Percentiles rank a stretch among this genome's conserved stretches.
Evolutionary conservation across 139 green algal genomes (phyloP).

Genomic region (Chlorella sp.): DNA sequence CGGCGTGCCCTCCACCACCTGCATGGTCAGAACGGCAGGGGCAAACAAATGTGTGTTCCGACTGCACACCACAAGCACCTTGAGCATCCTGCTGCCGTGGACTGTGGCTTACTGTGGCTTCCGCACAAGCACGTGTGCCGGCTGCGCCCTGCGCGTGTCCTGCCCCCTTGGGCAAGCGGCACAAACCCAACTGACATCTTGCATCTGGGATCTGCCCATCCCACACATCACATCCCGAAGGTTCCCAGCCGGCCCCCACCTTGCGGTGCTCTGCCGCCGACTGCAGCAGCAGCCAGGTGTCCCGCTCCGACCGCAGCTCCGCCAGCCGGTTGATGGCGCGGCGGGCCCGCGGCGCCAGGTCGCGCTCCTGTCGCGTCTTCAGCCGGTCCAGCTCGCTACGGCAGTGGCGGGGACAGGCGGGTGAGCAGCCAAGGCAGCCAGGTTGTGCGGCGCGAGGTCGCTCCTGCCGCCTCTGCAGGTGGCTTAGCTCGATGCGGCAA

Average conservation of each 20-base stretch:
- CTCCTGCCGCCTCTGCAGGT: neutral
- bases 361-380: conserved; percentile 20
- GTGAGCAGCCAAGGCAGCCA: too few relatives aligned
- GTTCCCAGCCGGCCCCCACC: neutral
- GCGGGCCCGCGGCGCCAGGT: neutral
- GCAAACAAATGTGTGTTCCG: neutral
- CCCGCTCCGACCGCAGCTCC: conserved; percentile 8
- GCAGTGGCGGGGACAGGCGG: neutral
- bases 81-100: too few relatives aligned
- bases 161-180: too few relatives aligned
- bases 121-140: too few relatives aligned
- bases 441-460: too few relatives aligned
- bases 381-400: conserved; percentile 52
- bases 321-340: conserved; percentile 34
- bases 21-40: neutral
- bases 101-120: too few relatives aligned
- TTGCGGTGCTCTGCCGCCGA: conserved; percentile 25
- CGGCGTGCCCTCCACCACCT: neutral
- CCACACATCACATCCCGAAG: too few relatives aligned
- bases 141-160: too few relatives aligned
- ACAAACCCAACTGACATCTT: too few relatives aligned
- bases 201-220: too few relatives aligned
- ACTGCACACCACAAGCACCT: too few relatives aligned
- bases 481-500: neutral
- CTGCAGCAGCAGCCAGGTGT: conserved; percentile 38